Evolutionary conservation across 192 early-diverging fungal species (phyloP).

Genomic region (Coemansia asiatica): DNA sequence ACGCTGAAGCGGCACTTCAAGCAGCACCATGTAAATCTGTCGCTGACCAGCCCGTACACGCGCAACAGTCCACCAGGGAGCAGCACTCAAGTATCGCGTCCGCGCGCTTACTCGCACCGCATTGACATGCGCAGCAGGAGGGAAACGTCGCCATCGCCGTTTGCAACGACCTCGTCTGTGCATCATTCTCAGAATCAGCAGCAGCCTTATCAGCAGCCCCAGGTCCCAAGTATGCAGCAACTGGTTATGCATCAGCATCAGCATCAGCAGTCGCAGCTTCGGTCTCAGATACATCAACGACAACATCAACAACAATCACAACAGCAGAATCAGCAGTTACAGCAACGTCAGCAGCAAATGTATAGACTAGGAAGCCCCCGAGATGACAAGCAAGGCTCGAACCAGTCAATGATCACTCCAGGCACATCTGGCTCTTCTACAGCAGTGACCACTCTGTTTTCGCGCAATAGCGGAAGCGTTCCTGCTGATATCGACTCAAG

Average conservation of each 20-base stretch:
- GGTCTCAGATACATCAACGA: constrained; percentile 1
- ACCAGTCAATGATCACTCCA: constrained; percentile 3
- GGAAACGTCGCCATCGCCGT: constrained; percentile 49
- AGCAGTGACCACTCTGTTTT: constrained; percentile 1
- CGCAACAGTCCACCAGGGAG: constrained; percentile 31
- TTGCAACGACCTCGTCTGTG: background rate
- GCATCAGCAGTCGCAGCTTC: constrained; percentile 7
- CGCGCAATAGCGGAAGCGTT: constrained; percentile 5
- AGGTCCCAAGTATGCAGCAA: background rate
- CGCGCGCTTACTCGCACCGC: constrained; percentile 52
- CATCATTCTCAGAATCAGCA: background rate
- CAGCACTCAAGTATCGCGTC: constrained; percentile 24
- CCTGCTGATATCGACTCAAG: constrained; percentile 35
- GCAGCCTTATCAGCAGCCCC: constrained; percentile 4
- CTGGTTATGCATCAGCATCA: constrained; percentile 2
- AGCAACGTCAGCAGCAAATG: background rate
- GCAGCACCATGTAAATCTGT: constrained; percentile 51
- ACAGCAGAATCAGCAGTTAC: constrained; percentile 5
- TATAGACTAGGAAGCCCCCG: background rate
- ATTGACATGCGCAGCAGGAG: constrained; percentile 30
- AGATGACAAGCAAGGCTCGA: background rate
- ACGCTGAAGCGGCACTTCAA: constrained; percentile 56
- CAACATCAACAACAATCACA: constrained; percentile 6
- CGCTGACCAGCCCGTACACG: constrained; percentile 17
- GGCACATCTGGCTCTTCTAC: background rate